Conservation (phyloP, 306 rosid genomes). For the Echinosophora koreensis region DNA sequence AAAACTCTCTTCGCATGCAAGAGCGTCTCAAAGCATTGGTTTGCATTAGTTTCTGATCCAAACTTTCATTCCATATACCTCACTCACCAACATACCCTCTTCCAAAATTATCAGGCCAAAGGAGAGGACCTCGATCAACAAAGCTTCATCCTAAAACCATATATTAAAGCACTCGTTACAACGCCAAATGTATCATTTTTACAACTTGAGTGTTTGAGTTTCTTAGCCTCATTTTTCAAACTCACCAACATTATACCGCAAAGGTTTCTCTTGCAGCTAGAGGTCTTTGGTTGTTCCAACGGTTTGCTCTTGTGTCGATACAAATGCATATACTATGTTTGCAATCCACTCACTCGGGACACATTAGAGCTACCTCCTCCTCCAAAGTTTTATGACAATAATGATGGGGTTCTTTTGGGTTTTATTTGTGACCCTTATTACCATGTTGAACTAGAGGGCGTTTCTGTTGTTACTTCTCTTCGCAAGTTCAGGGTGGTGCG, state of each 20-base stretch:
- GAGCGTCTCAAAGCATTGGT: conserved; percentile 42
- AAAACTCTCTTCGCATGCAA: conserved; percentile 37
- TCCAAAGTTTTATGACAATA: not conserved
- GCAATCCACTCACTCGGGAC: conserved; percentile 29
- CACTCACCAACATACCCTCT: conserved; percentile 15
- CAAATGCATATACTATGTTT: conserved; percentile 24
- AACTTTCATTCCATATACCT: conserved; percentile 35
- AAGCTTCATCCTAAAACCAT: conserved; percentile 13
- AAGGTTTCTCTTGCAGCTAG: no score
- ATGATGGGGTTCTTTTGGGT: conserved; percentile 32
- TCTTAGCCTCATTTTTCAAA: not conserved
- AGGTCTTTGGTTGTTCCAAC: conserved; percentile 33
- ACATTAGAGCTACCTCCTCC: conserved; percentile 19
- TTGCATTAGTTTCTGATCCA: not conserved
- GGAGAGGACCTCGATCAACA: conserved; percentile 37
- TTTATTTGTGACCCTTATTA: conserved; percentile 23
- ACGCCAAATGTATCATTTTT: conserved; percentile 10
- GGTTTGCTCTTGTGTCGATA: conserved; percentile 38
- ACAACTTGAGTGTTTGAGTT: conserved; percentile 21
- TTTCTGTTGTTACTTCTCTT: no score
- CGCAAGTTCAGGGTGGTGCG: not conserved
- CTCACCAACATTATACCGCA: not conserved
- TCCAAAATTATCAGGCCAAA: not conserved
- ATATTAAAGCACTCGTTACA: conserved; percentile 26
- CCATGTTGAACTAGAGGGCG: no score